phyloP scores from a whole-genome alignment of 1,284 basidiomycete genomes.

The Cryptococcus hybrid region DNA sequence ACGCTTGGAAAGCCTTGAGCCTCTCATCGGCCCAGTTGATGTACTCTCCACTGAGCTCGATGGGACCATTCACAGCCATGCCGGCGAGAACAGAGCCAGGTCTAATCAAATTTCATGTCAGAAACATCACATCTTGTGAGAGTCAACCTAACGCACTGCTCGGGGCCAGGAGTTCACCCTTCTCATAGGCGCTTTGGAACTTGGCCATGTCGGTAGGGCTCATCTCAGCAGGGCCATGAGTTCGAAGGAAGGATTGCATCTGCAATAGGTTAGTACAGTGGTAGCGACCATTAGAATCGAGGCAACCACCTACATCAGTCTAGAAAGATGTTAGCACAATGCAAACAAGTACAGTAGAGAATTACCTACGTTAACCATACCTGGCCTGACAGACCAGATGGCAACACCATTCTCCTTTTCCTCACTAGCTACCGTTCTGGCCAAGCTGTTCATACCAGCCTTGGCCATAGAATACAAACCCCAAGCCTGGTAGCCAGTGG shows the following conservation, averaged over 20 bases:
- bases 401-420: slow-evolving; percentile 50
- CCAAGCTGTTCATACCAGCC: slow-evolving; percentile 55
- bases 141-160: slow-evolving; percentile 30
- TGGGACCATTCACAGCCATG: slow-evolving; percentile 46
- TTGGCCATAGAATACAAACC: slow-evolving; percentile 53
- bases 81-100: slow-evolving; percentile 54
- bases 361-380: slow-evolving; percentile 53
- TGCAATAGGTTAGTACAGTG: slow-evolving; percentile 12
- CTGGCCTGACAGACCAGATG: slow-evolving; percentile 54
- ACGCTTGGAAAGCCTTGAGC: slow-evolving; percentile 11
- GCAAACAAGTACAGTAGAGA: neutral
- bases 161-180: slow-evolving; percentile 52
- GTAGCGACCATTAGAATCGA: neutral
- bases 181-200: slow-evolving; percentile 51
- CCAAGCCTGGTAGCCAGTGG: slow-evolving; percentile 53
- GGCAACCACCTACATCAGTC: slow-evolving; percentile 14
- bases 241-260: slow-evolving; percentile 49
- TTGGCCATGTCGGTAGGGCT: slow-evolving; percentile 42
- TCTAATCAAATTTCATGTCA: slow-evolving; percentile 14
- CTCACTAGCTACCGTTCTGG: slow-evolving; percentile 54
- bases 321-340: neutral
- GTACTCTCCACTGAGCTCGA: slow-evolving; percentile 52
- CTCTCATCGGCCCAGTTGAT: slow-evolving; percentile 52
- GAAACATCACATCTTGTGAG: neutral
- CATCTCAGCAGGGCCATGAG: slow-evolving; percentile 47